phyloP scores from a whole-genome alignment of 2,329 filamentous ascomycete species.

The Tolypocladium album region DNA sequence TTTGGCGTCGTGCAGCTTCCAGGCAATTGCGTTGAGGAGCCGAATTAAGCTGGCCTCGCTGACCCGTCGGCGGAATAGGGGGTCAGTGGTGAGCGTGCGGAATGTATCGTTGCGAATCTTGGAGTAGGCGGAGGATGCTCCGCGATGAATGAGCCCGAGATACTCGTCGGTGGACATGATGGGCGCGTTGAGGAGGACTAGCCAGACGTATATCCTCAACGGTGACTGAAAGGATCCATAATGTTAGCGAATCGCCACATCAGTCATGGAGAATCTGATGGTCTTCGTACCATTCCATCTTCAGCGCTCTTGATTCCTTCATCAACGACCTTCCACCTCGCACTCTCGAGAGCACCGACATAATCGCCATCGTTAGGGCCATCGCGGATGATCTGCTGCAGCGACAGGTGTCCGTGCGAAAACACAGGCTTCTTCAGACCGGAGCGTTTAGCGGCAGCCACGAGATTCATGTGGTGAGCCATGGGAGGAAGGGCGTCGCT shows the following conservation, averaged over 20 bases:
- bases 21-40: slow-evolving; percentile 87
- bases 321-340: slow-evolving; percentile 62
- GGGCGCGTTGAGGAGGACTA: slow-evolving; percentile 81
- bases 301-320: slow-evolving; percentile 67
- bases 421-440: slow-evolving; percentile 31
- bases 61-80: slow-evolving; percentile 90
- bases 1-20: slow-evolving; percentile 78
- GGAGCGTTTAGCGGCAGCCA: slow-evolving; percentile 23
- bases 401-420: slow-evolving; percentile 44
- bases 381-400: slow-evolving; percentile 71
- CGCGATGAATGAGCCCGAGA: slow-evolving; percentile 80
- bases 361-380: slow-evolving; percentile 66
- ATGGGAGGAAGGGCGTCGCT: slow-evolving; percentile 51
- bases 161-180: slow-evolving; percentile 81
- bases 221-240: slow-evolving; percentile 54
- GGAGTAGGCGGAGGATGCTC: slow-evolving; percentile 85
- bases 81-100: slow-evolving; percentile 89
- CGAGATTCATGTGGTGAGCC: slow-evolving; percentile 24
- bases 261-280: not conserved
- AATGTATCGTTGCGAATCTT: slow-evolving; percentile 99
- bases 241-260: not conserved
- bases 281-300: slow-evolving; percentile 62
- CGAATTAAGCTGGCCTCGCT: slow-evolving; percentile 93
- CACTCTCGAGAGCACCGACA: slow-evolving; percentile 54
- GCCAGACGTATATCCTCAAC: slow-evolving; percentile 89